Conservation (phyloP, 129 eudicot genomes). For the Ambrosia trifida region DNA sequence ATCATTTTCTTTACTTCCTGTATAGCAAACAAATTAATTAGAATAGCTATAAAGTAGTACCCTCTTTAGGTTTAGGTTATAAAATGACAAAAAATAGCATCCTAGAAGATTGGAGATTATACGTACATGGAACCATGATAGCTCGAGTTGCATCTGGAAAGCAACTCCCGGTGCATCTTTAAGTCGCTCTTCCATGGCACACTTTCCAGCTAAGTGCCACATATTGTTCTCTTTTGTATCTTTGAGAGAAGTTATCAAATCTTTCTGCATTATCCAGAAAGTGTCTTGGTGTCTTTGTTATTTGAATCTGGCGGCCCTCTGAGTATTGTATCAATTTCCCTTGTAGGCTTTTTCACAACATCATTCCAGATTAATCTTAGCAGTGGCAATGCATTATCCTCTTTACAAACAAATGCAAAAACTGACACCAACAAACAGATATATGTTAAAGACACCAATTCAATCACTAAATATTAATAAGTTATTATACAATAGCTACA, state of each 20-base stretch:
- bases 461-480: no score
- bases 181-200: background rate
- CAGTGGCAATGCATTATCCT: background rate
- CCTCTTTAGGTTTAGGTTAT: background rate
- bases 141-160: background rate
- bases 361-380: background rate
- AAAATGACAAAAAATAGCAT: background rate
- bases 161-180: conserved; percentile 7
- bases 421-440: background rate
- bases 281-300: background rate
- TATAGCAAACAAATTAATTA: background rate
- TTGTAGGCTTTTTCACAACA: background rate
- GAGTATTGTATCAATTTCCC: background rate
- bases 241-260: no score
- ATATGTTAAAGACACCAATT: background rate
- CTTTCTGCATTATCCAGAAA: background rate
- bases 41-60: background rate
- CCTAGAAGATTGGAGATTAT: background rate
- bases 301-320: background rate
- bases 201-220: no score
- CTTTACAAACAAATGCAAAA: background rate
- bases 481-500: no score
- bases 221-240: no score
- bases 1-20: background rate
- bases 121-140: background rate